Base-by-base conservation (phyloP, 306 rosid genomes). In the Gynostemma pentaphyllum region DNA sequence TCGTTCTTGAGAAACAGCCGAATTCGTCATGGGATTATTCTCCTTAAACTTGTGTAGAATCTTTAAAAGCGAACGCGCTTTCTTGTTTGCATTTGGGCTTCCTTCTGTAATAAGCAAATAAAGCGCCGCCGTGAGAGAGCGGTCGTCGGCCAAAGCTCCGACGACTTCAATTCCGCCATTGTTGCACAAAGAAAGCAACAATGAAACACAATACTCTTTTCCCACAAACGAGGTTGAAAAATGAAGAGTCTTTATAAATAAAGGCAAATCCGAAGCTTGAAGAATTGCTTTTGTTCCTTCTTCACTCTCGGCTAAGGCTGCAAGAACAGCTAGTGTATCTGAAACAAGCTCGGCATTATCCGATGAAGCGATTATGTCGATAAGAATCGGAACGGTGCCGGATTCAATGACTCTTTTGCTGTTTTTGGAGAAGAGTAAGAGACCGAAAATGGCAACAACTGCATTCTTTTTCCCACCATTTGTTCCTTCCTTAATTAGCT, bases 381-480 rank as follows among this genome's bases (percentile, higher is more conserved):
- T 16, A 0, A 91, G 76, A 41, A 78, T 62, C 0, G 87, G 80
- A 42, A 87, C 78, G 9, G 61, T 59, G n/a, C 89, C 87, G 0
- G 89, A 79, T 8, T 63, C 75, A 9, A 91, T 37, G 7, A 77
- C 95, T 5, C 51, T 75, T 9, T 59, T 68, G 18, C 64, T 82
- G 74, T 91, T 91, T 45, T 50, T 61, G 1, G 89, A 83, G 26
- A 5, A 64, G 26, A 80, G 37, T 13, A 87, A 74, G 1, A 91
- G 84, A 34, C 84, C 96, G 11, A 81, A 85, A 62, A 91, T 80
- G 1, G 96, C 91, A 7, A 82, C 89, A 48, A 80, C 72, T 0
- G 97, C 87, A 2, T 91, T 91, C 76, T 82, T 91, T 49, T 86
- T 87, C 62, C 91, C 96, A 0, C 70, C 77, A 7, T 71, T 67